These are phyloP conservation scores for Mucor saturninus DNA, from an alignment of 371 early-diverging fungal species.

Conservation along the genomic window DNA sequence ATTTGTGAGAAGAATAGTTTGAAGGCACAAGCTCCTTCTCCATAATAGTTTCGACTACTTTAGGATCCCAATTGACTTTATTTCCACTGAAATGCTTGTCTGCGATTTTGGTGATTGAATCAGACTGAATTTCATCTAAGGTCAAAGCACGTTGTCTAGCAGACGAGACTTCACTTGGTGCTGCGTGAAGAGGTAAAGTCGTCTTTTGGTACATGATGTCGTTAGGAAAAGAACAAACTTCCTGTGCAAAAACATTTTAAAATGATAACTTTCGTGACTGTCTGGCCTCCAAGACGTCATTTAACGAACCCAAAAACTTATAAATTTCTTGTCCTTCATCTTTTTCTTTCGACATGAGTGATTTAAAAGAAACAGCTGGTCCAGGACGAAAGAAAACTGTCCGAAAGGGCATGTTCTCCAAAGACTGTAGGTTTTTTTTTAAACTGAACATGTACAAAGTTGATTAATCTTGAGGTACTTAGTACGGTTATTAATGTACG, in stretches of 20 bases:
- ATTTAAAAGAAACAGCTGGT: slow-evolving; percentile 36
- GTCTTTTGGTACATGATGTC: slow-evolving; percentile 44
- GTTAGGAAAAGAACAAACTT: background rate
- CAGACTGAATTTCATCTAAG: slow-evolving; percentile 59
- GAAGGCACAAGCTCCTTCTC: slow-evolving; percentile 57
- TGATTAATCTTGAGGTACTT: background rate
- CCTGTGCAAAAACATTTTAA: background rate
- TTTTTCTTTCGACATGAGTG: slow-evolving; percentile 21
- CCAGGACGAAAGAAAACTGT: slow-evolving; percentile 58
- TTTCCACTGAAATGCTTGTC: slow-evolving; percentile 42
- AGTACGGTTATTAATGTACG: slow-evolving; percentile 94
- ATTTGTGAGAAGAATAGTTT: slow-evolving; percentile 54
- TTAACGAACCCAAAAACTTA: background rate
- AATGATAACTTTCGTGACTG: background rate
- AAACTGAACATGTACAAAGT: background rate
- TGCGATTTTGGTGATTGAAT: slow-evolving; percentile 60
- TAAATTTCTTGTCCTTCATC: background rate
- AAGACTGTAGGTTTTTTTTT: slow-evolving; percentile 47
- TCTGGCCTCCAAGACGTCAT: background rate
- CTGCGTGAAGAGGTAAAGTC: slow-evolving; percentile 53
- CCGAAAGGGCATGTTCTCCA: slow-evolving; percentile 58
- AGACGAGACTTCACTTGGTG: slow-evolving; percentile 46
- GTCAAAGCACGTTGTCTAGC: slow-evolving; percentile 42
- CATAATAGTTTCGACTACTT: slow-evolving; percentile 64
- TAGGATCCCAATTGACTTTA: slow-evolving; percentile 51